Base-by-base conservation (phyloP, 495 filamentous ascomycete species). In the Aspergillus cristatus region DNA sequence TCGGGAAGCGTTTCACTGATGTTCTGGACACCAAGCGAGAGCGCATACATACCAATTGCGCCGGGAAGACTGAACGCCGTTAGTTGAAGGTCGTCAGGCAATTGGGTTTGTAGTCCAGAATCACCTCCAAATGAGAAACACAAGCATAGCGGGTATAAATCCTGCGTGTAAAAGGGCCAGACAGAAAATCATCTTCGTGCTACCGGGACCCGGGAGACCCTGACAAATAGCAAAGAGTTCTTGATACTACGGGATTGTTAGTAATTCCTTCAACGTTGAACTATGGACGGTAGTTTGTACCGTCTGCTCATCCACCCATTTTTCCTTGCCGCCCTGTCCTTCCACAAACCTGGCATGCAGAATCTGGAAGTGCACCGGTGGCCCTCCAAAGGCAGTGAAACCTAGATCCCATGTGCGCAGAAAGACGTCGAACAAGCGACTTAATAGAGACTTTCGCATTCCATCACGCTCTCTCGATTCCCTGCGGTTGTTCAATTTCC, bases 191-290 rank as follows among this genome's bases (percentile, higher is more conserved):
- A 90, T 86, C 58, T 90, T 90, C 13, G 84, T 88, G 51, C 76
- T 82, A 1, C 53, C 85, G 0, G 86, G 85, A 0, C 86, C 86
- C 0, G 81, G 77, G 14, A 89, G 72, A 11, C 78, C 77, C 55
- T 89, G 85, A 32, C 75, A 82, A 43, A 93, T 62, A 14, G 81
- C 81, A 55, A 90, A 93, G 12, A 89, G 70, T 49, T 93, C 84
- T 59, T 88, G 81, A 58, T 84, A 93, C 79, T 84, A 42, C 18
- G 14, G 30, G 17, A n/a, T 12, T 13, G 14, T 36, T 17, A n/a
- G 16, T 42, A 18, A 17, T 42, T 18, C 7, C 14, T 14, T 11
- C 18, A n/a, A n/a, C n/a, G 22, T 7, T 3, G 5, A 8, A 7
- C 14, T 24, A 37, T 25, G 1, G 11, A 22, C 18, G 6, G 12